Conservation (phyloP, 1,284 basidiomycete genomes). For the Apiotrichum gracile region DNA sequence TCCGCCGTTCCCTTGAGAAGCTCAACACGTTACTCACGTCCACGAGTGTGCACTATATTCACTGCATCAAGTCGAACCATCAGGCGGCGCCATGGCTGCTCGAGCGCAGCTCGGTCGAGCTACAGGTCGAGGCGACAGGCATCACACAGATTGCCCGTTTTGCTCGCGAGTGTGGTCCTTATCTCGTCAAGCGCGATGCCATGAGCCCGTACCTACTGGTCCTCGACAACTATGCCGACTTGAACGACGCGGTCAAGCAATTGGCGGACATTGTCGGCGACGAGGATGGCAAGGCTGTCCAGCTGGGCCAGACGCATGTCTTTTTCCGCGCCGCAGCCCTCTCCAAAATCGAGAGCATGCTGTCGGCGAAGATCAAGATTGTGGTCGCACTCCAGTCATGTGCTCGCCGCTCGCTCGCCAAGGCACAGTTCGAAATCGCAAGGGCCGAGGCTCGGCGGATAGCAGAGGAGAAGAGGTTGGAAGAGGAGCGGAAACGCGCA, state of each 20-base stretch:
- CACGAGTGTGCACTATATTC: slow-evolving; percentile 16
- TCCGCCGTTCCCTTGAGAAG: slow-evolving; percentile 15
- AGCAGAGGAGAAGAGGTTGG: background rate
- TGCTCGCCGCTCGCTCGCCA: background rate
- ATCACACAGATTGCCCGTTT: slow-evolving; percentile 16
- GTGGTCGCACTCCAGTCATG: slow-evolving; percentile 8
- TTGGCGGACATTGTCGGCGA: slow-evolving; percentile 11
- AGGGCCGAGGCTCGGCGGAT: background rate
- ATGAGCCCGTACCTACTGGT: slow-evolving; percentile 13
- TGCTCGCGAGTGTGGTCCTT: slow-evolving; percentile 14
- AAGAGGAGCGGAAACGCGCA: background rate
- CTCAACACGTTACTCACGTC: slow-evolving; percentile 10
- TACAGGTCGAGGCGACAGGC: slow-evolving; percentile 15
- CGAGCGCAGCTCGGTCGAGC: slow-evolving; percentile 7
- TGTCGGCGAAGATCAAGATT: slow-evolving; percentile 9
- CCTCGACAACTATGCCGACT: slow-evolving; percentile 5
- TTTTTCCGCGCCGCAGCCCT: slow-evolving; percentile 13
- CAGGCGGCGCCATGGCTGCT: slow-evolving; percentile 9
- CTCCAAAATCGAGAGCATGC: slow-evolving; percentile 9
- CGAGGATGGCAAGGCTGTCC: slow-evolving; percentile 11
- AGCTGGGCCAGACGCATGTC: slow-evolving; percentile 13
- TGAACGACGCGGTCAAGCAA: slow-evolving; percentile 5
- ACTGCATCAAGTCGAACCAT: slow-evolving; percentile 21
- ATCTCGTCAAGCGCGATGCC: slow-evolving; percentile 12
- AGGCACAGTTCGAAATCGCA: background rate